Evolutionary conservation across 2,329 filamentous ascomycete genomes (phyloP).

Genomic region (Claviceps humidiphila): DNA sequence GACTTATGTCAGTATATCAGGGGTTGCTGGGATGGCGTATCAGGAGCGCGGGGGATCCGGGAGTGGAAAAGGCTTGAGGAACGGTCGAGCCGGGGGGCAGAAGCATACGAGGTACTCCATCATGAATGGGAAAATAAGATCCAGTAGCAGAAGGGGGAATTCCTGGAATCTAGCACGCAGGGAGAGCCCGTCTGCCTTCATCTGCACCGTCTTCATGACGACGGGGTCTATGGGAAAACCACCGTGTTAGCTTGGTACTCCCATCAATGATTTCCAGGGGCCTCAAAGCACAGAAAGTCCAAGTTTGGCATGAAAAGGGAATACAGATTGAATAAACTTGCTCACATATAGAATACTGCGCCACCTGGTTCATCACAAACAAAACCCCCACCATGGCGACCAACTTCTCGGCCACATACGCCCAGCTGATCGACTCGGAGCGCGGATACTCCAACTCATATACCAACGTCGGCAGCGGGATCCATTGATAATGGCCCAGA

Average conservation of each 20-base stretch:
- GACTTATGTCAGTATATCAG: neutral
- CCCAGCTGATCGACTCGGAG: constrained; percentile 54
- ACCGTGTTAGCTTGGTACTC: constrained; percentile 4
- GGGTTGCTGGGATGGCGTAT: no score
- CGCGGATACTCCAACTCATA: constrained; percentile 71
- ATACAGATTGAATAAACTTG: neutral
- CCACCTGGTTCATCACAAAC: constrained; percentile 67
- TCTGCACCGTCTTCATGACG: constrained; percentile 50
- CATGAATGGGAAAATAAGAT: constrained; percentile 66
- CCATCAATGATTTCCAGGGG: neutral
- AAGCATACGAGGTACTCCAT: constrained; percentile 52
- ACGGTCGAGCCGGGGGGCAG: neutral
- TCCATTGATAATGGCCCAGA: constrained; percentile 56
- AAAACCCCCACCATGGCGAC: constrained; percentile 59
- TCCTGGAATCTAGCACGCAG: constrained; percentile 47
- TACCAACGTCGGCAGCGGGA: constrained; percentile 60
- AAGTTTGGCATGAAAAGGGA: neutral
- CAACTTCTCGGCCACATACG: constrained; percentile 60
- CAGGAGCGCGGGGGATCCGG: no score
- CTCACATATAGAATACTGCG: constrained; percentile 57
- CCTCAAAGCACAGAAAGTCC: neutral
- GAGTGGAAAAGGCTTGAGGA: no score
- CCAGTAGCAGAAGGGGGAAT: constrained; percentile 63
- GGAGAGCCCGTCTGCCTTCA: constrained; percentile 53
- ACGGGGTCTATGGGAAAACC: constrained; percentile 40